Evolutionary conservation across 2,329 filamentous ascomycete species (phyloP), one percentile per base, ranked within the genome.

Genomic region (Penicillium corylophilum): DNA sequence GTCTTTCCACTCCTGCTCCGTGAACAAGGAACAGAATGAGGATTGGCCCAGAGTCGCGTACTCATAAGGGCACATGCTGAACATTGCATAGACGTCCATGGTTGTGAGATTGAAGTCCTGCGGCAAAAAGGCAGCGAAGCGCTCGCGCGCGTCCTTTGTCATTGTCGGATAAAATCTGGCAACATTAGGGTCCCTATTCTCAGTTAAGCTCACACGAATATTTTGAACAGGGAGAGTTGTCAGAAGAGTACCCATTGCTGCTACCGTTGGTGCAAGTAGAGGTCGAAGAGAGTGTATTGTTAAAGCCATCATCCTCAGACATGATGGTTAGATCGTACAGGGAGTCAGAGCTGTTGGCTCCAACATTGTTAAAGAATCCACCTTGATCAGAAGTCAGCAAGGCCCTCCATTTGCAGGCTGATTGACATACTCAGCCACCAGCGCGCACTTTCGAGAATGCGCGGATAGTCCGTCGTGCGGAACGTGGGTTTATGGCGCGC

Each of bases 31-130:
- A 64, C 80, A 82, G 64, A 82, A 82, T 36, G 77, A 71, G 3
- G 76, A 80, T 46, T 62, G 64, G 16, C 78, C 77, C 13, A 81
- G 70, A 55, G 75, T 79, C 22, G 69, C 75, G 44, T 69, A 71
- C 63, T 83, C 80, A 56, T 82, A 83, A 2, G 79, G 77, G 56
- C 80, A 83, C 50, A 80, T 72, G 55, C 72, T 80, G 59, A 76
- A 71, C 73, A 78, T 75, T 20, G 71, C 73, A 44, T 79, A 79
- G 1, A 77, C 76, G 62, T 82, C 79, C 53, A 76, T 74, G 41
- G 70, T 57, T 1, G 70, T 80, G 22, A 82, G 70, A 10, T 61
- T 69, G 61, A 82, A 79, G 36, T 75, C 76, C 0, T 60, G 31
- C 2, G 79, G 79, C 3, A 74, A 74, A 57, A 76, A 74, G 31